Percentiles rank a stretch among this genome's conserved stretches.
phyloP scores from a whole-genome alignment of 1,284 basidiomycete genomes.

The Neolentinus lepideus region DNA sequence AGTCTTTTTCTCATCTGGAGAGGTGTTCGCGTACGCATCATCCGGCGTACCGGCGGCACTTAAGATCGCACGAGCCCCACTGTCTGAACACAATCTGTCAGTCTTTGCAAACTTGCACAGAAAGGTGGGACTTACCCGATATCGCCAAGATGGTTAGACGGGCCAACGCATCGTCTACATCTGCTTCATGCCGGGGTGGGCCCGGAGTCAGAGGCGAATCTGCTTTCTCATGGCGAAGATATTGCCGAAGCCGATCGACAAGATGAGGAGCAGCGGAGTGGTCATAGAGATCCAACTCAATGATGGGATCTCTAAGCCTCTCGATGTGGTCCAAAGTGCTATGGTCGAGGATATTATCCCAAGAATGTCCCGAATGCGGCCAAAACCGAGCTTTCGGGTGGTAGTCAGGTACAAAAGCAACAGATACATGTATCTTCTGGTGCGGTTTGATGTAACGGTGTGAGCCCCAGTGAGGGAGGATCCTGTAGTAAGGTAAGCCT shows the following conservation, averaged over 20 bases:
- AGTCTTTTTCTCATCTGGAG: too few relatives aligned
- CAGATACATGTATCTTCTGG: constrained; percentile 1
- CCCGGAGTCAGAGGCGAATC: too few relatives aligned
- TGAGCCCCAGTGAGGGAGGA: not conserved
- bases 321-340: not conserved
- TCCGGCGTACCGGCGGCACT: not conserved
- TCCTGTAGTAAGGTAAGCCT: not conserved
- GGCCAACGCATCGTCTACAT: not conserved
- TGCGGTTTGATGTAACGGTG: not conserved
- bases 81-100: not conserved
- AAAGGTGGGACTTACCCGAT: not conserved
- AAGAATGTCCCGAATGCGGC: not conserved
- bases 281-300: not conserved
- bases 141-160: not conserved
- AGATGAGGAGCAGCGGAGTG: not conserved
- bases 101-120: not conserved
- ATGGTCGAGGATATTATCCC: not conserved
- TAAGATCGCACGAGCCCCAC: not conserved
- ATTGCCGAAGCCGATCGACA: not conserved
- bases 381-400: not conserved
- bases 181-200: not conserved
- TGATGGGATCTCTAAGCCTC: not conserved
- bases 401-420: not conserved
- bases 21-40: too few relatives aligned
- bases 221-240: not conserved